Evolutionary conservation across 1,139 yeast genomes (phyloP).

Genomic region (Protomyces arabidopsidicola): DNA sequence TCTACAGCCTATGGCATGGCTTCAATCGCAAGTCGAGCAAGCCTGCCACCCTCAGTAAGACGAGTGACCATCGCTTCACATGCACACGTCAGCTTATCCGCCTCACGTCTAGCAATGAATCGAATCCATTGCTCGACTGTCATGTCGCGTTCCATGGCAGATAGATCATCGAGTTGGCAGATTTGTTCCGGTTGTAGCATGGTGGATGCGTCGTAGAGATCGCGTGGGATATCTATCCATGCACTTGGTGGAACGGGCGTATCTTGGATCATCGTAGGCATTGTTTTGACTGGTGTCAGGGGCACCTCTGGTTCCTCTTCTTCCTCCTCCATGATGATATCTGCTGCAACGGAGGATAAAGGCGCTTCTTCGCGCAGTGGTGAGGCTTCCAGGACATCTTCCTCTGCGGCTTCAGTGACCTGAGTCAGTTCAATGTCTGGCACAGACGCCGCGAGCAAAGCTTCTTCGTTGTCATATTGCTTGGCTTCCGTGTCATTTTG

Average conservation of each 20-base stretch:
- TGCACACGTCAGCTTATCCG: slow-evolving; percentile 37
- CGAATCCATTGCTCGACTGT: slow-evolving; percentile 66
- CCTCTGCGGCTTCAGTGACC: background rate
- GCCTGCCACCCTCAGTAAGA: slow-evolving; percentile 36
- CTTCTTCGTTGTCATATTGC: background rate
- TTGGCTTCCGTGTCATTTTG: background rate
- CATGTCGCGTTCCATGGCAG: slow-evolving; percentile 63
- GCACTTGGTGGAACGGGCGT: slow-evolving; percentile 32
- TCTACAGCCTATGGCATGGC: background rate
- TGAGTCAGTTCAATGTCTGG: background rate
- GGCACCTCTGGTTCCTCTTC: background rate
- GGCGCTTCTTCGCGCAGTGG: background rate
- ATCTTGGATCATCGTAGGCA: background rate
- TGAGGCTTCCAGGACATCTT: background rate
- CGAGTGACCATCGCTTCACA: slow-evolving; percentile 39
- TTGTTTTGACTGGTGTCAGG: background rate
- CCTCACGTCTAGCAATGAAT: slow-evolving; percentile 43
- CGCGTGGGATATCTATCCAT: slow-evolving; percentile 45
- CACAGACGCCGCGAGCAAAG: background rate
- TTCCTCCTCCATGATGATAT: background rate
- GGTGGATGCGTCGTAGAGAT: slow-evolving; percentile 49
- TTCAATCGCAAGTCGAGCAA: slow-evolving; percentile 33
- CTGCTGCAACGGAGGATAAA: background rate
- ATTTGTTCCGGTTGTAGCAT: background rate
- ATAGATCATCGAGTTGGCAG: background rate